Evolutionary conservation across 2,329 filamentous ascomycete genomes (phyloP), one percentile per base, ranked within the genome.

Genomic region (Didymella pomorum): DNA sequence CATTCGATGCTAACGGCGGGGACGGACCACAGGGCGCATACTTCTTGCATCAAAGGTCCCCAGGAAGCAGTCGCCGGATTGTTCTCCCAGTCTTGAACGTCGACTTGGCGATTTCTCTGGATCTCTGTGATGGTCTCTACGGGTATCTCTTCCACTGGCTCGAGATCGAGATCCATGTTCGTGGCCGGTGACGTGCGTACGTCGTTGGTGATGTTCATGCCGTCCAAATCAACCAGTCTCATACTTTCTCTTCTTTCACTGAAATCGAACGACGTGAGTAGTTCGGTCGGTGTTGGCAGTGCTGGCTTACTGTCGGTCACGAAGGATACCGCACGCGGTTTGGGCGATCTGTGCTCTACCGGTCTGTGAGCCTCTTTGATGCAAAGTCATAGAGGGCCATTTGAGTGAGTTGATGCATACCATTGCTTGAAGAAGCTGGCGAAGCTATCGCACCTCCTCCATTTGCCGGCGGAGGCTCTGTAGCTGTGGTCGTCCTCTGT

Each of bases 1-100:
- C 41, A 21, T 28, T 61, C 31, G 16, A 28, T 52, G 42, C 42
- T 20, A 46, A 47, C 23, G 18, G 25, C 21, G 21, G 31, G 46
- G 1, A 18, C 25, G 14, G 16, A 39, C 29, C 28, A 49, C n/a
- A 45, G 2, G 11, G 25, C 35, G 21, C 23, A 45, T 60, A 68
- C 68, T 58, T 70, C 74, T 52, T 64, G 54, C 58, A 76, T 68
- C 52, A 72, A 61, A 3, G 72, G 69, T 8, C 67, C 69, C 58
- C 71, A 75, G 8, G 61, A 63, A 5, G 71, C 67, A 1, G 69
- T 71, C 25, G 56, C 60, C 35, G 66, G 62, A n/a, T 59, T 63
- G 12, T 58, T 52, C 10, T 52, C 56, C 61, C 63, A 64, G 8
- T 69, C 67, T 1, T 68, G 56, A 6, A 46, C 35, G 18, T 62